Conservation (phyloP, 2,329 filamentous ascomycete genomes). For the Thelonectria olida region DNA sequence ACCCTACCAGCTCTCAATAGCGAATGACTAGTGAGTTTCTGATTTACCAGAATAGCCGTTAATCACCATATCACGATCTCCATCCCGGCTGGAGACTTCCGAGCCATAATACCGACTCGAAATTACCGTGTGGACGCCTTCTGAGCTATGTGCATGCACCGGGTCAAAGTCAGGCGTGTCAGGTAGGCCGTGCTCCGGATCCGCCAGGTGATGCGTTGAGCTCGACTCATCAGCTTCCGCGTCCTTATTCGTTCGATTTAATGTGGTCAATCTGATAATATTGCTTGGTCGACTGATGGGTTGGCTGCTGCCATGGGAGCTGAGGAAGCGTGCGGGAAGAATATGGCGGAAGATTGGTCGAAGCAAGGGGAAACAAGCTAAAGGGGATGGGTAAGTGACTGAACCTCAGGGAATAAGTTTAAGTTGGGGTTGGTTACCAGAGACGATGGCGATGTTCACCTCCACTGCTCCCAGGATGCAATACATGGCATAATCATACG, state of each 20-base stretch:
- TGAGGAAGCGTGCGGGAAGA: constrained; percentile 27
- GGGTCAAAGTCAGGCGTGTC: background rate
- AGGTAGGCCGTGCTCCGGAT: constrained; percentile 16
- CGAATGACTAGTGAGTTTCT: no score
- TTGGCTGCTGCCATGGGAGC: constrained; percentile 26
- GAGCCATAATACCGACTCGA: no score
- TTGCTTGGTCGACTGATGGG: constrained; percentile 27
- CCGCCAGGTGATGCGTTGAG: constrained; percentile 28
- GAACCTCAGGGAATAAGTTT: background rate
- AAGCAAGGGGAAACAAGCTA: constrained; percentile 33
- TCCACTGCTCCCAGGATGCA: constrained; percentile 31
- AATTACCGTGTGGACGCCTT: constrained; percentile 22
- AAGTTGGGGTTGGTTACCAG: constrained; percentile 5
- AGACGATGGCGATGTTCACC: constrained; percentile 35
- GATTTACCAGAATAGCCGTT: no score
- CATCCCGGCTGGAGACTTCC: no score
- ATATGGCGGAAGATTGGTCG: constrained; percentile 30
- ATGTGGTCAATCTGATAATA: constrained; percentile 21
- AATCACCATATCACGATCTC: no score
- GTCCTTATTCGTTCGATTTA: constrained; percentile 16
- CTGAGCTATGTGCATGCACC: background rate
- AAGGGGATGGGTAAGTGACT: background rate
- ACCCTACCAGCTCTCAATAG: no score
- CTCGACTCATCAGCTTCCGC: constrained; percentile 25
- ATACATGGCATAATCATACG: constrained; percentile 26